Base-by-base conservation (phyloP, 352 stramenopile genomes). In the Phytophthora colocasiae region DNA sequence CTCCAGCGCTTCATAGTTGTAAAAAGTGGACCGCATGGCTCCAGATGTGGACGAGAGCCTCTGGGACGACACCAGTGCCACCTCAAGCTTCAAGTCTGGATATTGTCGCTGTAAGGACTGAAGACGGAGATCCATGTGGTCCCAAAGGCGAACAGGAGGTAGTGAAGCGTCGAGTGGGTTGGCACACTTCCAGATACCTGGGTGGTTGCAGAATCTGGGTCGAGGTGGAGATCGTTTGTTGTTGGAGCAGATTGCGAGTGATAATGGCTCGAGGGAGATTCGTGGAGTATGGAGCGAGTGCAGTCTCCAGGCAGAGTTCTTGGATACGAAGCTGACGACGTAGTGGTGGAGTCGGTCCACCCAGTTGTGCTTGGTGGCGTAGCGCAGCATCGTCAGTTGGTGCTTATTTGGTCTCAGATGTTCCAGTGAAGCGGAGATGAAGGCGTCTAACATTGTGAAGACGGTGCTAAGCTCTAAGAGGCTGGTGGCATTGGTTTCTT, bases 311-410 rank as follows among this genome's bases (percentile, higher is more conserved):
- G 63, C 53, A 0, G 49, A 19, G 9, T 66, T 71, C 31, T 66
- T 69, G 12, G 43, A n/a, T 15, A 65, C 44, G 2, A 40, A 55
- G 12, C 57, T 47, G 11, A 69, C 31, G n/a, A 81, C 2, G 24
- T 62, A 71, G 11, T 81, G 76, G 40, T 84, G 63, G 4, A 84
- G n/a, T 0, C 73, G 70, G 12, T 84, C 76, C 43, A 84, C 56
- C 76, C 76, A 81, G 6, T 62, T 66, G 22, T 74, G 75, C 12
- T 67, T 63, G 1, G 72, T 77, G n/a, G 60, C 71, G 44, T 69
- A 78, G 22, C 54, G 63, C 14, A 71, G 39, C 6, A 44, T 57
- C 47, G 6, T 48, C 2, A 5, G 10, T 0, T 31, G 17, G 12
- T 38, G 26, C 9, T 31, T 17, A 0, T 41, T 31, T 36, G 27